Evolutionary conservation across 2,329 filamentous ascomycete species (phyloP).

Genomic region (Fusarium tanahbumbuense): DNA sequence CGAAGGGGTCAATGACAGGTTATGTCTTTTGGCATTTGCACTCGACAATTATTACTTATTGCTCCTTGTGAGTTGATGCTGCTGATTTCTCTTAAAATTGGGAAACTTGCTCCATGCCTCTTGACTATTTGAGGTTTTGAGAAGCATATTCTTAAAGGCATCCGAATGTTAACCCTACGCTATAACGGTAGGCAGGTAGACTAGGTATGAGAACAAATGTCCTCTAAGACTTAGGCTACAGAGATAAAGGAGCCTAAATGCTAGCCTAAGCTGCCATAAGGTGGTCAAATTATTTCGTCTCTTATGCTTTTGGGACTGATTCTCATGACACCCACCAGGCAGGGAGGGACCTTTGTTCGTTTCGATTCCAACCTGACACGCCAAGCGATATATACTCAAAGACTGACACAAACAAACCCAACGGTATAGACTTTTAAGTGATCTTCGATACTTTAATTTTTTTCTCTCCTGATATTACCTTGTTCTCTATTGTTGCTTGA

Average conservation of each 20-base stretch:
- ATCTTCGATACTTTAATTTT: neutral
- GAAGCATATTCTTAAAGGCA: neutral
- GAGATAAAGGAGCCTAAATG: too few relatives aligned
- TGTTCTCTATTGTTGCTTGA: neutral
- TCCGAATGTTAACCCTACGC: too few relatives aligned
- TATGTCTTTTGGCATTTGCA: neutral
- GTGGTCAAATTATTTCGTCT: too few relatives aligned
- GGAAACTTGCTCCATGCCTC: neutral
- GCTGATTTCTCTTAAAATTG: neutral
- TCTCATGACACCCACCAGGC: too few relatives aligned
- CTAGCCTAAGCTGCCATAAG: too few relatives aligned
- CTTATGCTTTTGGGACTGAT: too few relatives aligned
- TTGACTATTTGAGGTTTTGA: neutral
- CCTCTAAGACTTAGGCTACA: too few relatives aligned
- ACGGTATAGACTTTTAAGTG: fast-evolving
- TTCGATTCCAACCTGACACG: fast-evolving
- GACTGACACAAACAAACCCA: neutral
- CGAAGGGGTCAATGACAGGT: neutral
- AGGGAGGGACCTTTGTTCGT: neutral
- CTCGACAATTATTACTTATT: neutral
- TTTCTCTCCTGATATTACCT: neutral
- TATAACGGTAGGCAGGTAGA: too few relatives aligned
- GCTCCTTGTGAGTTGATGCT: neutral
- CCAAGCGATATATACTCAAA: neutral
- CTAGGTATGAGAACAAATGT: too few relatives aligned